Evolutionary conservation across 345 rosid genomes (phyloP).

Genomic region (Aquilaria malaccensis): DNA sequence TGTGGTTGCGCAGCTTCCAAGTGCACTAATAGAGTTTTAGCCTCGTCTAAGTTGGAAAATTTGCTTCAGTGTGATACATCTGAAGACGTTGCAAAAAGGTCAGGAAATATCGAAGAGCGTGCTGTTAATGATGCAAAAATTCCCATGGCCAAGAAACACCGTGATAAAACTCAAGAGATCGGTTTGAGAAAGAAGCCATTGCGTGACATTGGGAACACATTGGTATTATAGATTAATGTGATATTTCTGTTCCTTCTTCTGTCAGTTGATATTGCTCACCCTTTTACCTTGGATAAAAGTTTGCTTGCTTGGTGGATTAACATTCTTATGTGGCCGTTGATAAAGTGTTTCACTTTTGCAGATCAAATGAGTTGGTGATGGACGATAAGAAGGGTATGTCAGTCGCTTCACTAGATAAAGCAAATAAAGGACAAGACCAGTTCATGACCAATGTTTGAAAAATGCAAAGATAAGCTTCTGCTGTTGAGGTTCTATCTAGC

Average conservation of each 20-base stretch:
- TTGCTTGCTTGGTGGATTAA: background rate
- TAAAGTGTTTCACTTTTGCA: constrained; percentile 13
- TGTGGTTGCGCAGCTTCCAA: constrained; percentile 60
- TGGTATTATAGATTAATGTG: constrained; percentile 19
- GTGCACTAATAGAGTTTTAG: constrained; percentile 57
- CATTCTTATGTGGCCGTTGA: constrained; percentile 6
- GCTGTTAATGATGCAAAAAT: constrained; percentile 19
- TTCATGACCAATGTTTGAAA: too few relatives aligned
- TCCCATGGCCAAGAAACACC: constrained; percentile 24
- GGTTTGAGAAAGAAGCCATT: constrained; percentile 56
- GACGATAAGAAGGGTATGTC: background rate
- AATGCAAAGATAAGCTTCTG: too few relatives aligned
- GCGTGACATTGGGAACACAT: constrained; percentile 66
- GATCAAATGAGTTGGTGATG: constrained; percentile 31
- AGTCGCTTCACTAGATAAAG: too few relatives aligned
- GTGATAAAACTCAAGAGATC: constrained; percentile 26
- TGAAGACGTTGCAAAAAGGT: constrained; percentile 5
- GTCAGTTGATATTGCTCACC: background rate
- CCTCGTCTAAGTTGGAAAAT: constrained; percentile 11
- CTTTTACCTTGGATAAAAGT: too few relatives aligned
- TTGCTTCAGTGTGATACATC: constrained; percentile 6
- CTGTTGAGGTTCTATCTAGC: too few relatives aligned
- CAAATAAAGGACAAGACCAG: too few relatives aligned
- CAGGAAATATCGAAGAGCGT: constrained; percentile 15
- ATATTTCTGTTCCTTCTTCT: constrained; percentile 3